Conservation (phyloP, 805 yeast genomes). For the Suhomyces sp. region DNA sequence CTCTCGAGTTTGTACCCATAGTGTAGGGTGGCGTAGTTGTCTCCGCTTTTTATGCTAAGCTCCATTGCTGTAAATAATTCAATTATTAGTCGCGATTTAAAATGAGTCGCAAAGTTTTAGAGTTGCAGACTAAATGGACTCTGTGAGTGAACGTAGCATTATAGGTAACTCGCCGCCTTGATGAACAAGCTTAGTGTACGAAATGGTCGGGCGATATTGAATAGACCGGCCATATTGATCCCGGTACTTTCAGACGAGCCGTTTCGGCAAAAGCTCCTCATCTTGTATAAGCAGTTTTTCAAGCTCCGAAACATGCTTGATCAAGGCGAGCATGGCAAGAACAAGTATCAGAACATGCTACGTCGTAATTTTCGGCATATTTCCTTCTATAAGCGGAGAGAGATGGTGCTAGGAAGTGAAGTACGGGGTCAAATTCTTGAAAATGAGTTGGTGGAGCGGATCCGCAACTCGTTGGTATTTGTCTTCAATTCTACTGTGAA, state of each 20-base stretch:
- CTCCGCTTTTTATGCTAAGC: not conserved
- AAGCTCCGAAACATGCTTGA: conserved; percentile 27
- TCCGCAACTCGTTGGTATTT: conserved; percentile 28
- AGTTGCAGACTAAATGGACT: not conserved
- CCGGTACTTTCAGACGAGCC: not conserved
- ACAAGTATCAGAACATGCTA: conserved; percentile 19
- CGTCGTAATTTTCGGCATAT: conserved; percentile 23
- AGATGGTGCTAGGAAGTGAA: conserved; percentile 10
- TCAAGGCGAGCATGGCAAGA: conserved; percentile 5
- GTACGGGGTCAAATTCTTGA: conserved; percentile 1
- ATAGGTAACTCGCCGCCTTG: not conserved
- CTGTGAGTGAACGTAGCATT: no score
- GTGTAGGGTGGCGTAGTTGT: not conserved
- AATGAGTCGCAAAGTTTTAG: no score
- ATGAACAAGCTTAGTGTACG: conserved; percentile 1
- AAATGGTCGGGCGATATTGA: conserved; percentile 4
- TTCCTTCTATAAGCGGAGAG: conserved; percentile 16
- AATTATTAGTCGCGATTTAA: no score
- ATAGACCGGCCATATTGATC: not conserved
- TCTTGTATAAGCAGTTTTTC: conserved; percentile 32
- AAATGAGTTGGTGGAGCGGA: conserved; percentile 17
- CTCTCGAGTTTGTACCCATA: not conserved
- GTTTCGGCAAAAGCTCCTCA: conserved; percentile 12
- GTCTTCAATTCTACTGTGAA: conserved; percentile 31
- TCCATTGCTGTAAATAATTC: not conserved